Evolutionary conservation across 2,329 filamentous ascomycete species (phyloP).

Genomic region (Colletotrichum truncatum): DNA sequence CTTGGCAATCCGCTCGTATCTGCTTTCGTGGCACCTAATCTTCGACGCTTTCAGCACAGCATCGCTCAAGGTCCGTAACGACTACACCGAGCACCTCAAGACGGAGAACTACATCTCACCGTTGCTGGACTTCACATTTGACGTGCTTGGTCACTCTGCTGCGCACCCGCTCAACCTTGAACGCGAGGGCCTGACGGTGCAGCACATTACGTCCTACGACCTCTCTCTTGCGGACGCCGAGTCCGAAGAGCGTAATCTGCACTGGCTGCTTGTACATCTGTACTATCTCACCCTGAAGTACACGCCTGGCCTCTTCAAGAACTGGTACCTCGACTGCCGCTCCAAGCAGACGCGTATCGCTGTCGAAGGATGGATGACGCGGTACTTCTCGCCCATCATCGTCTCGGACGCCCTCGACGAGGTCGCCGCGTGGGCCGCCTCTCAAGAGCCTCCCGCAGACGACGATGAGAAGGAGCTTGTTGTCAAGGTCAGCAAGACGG

Average conservation of each 20-base stretch:
- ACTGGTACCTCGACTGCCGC: conserved; percentile 85
- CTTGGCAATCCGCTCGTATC: conserved; percentile 76
- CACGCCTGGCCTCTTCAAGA: conserved; percentile 79
- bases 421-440: conserved; percentile 72
- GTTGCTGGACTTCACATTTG: conserved; percentile 82
- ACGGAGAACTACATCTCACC: conserved; percentile 73
- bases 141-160: conserved; percentile 82
- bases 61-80: conserved; percentile 82
- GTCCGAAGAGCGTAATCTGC: conserved; percentile 75
- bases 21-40: conserved; percentile 88
- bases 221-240: conserved; percentile 64
- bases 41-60: conserved; percentile 86
- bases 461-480: conserved; percentile 65
- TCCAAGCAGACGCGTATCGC: conserved; percentile 83
- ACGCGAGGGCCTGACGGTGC: conserved; percentile 66
- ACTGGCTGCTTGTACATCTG: conserved; percentile 85
- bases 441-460: conserved; percentile 56
- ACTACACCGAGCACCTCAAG: conserved; percentile 84
- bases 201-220: conserved; percentile 66
- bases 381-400: conserved; percentile 79
- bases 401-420: conserved; percentile 72
- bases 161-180: conserved; percentile 80
- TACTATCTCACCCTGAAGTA: conserved; percentile 86
- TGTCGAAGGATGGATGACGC: conserved; percentile 86
- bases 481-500: conserved; percentile 77